Evolutionary conservation across 306 rosid genomes (phyloP).

Genomic region (peach (Prunus persica)): Prunus_persica_NCBIv2 NC_034016.1:14623501-14624000

Average conservation of each 20-base stretch:
- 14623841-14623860: no score
- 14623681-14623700: background rate
- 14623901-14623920: no score
- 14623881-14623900: no score
- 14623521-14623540: background rate
- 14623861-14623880: no score
- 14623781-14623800: no score
- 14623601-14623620: background rate
- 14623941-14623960: no score
- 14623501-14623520: background rate
- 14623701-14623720: background rate
- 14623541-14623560: slow-evolving; percentile 5
- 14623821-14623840: no score
- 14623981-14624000: no score
- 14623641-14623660: background rate
- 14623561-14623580: slow-evolving; percentile 2
- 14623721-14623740: background rate
- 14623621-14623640: background rate
- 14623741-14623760: background rate
- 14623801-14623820: no score
- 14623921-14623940: no score
- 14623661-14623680: background rate
- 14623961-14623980: no score
- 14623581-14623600: background rate
- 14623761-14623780: background rate